These are phyloP conservation scores for Rhizopogon salebrosus DNA, from an alignment of 768 basidiomycete genomes.

Conservation along the genomic window DNA sequence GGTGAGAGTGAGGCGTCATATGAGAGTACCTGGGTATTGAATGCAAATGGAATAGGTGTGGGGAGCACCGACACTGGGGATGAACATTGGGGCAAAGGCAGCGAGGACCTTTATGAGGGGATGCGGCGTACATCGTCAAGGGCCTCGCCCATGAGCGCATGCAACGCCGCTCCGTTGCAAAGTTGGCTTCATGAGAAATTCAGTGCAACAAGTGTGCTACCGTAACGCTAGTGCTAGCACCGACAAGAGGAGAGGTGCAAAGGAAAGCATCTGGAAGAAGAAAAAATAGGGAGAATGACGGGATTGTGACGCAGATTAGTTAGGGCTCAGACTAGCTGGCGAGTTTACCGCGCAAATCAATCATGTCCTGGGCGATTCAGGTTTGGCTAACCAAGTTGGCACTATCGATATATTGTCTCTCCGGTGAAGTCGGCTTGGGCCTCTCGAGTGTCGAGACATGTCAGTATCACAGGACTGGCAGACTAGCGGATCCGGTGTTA, in stretches of 20 bases:
- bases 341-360: background rate
- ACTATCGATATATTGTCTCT: too few relatives aligned
- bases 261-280: background rate
- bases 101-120: slow-evolving; percentile 32
- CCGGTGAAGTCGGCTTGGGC: too few relatives aligned
- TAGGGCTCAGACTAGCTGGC: too few relatives aligned
- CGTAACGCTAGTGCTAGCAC: too few relatives aligned
- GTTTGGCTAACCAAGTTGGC: background rate
- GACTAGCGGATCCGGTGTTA: background rate
- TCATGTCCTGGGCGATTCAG: background rate
- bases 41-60: slow-evolving; percentile 26
- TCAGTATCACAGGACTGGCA: too few relatives aligned
- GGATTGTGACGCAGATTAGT: too few relatives aligned
- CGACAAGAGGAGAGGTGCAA: background rate
- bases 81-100: slow-evolving; percentile 10
- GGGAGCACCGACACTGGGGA: slow-evolving; percentile 20
- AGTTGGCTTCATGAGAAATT: slow-evolving; percentile 29
- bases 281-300: too few relatives aligned
- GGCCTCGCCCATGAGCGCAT: slow-evolving; percentile 62
- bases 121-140: slow-evolving; percentile 63
- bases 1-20: slow-evolving; percentile 1
- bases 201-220: background rate
- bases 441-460: too few relatives aligned
- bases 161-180: slow-evolving; percentile 58
- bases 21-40: slow-evolving; percentile 7